Evolutionary conservation across 1,284 basidiomycete species (phyloP).

Genomic region (Fomitopsis betulina): DNA sequence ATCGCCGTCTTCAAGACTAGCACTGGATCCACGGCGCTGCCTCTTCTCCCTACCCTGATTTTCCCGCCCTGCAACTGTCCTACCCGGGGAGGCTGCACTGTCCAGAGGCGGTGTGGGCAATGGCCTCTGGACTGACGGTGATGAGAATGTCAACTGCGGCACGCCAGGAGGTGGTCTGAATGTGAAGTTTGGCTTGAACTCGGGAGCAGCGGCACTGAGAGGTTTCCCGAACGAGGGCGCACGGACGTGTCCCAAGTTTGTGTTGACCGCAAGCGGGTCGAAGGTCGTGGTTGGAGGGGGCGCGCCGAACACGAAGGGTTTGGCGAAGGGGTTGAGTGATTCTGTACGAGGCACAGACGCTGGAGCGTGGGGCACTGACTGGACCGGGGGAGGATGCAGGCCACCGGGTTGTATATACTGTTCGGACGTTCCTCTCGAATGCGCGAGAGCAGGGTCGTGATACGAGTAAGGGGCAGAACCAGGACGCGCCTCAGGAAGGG

Average conservation of each 20-base stretch:
- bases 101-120: constrained; percentile 32
- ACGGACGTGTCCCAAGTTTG: constrained; percentile 43
- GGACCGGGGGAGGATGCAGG: constrained; percentile 19
- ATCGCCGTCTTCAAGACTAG: constrained; percentile 39
- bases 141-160: constrained; percentile 46
- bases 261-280: constrained; percentile 19
- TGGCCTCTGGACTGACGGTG: constrained; percentile 25
- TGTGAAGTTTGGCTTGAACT: constrained; percentile 77
- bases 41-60: constrained; percentile 74
- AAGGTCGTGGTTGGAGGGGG: constrained; percentile 2
- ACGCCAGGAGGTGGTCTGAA: constrained; percentile 66
- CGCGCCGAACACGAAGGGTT: constrained; percentile 59
- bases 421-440: constrained; percentile 52
- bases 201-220: constrained; percentile 71
- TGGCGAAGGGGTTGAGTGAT: constrained; percentile 70
- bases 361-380: constrained; percentile 7
- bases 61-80: constrained; percentile 27
- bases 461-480: constrained; percentile 55
- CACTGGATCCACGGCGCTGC: constrained; percentile 46
- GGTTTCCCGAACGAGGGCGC: constrained; percentile 59
- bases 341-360: constrained; percentile 18
- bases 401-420: constrained; percentile 23
- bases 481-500: constrained; percentile 59
- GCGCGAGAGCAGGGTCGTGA: constrained; percentile 58
- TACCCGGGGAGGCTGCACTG: constrained; percentile 4